Base-by-base conservation (phyloP, 1,284 basidiomycete species). In the Ustilago shanxiensis region DNA sequence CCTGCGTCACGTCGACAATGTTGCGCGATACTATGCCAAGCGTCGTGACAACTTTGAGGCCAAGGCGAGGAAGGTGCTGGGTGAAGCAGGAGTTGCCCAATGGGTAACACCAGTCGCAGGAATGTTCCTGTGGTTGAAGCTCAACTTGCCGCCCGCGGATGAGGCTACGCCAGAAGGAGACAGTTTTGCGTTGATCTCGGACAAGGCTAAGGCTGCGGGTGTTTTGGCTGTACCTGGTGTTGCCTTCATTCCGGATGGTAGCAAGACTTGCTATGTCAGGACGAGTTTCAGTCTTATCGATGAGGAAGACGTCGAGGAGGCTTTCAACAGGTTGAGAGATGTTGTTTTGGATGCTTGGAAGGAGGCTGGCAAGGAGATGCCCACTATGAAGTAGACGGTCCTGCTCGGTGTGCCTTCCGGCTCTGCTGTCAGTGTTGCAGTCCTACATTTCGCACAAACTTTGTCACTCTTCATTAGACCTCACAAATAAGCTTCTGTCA, bases 41-140 rank as follows among this genome's bases (percentile, higher is more conserved):
- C 92, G 94, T 82, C 89, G 94, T 24, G 91, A 94, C 83, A 88
- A 91, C 10, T 97, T 98, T 85, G 93, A 95, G 84, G 86, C 86
- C 1, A 91, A 92, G 35, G 92, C 95, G 86, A 88, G 89, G 64
- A 90, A 89, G 83, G 89, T 95, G 82, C 89, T 98, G 31, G 88
- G 91, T 1, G 55, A 67, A 18, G 52, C 65, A 1, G 77, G 75
- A 1, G 69, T 85, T 0, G 84, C 84, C 4, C 61, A 76, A 26
- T 98, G 95, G 95, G 90, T 88, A 45, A 88, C 89, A 0, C 95
- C 95, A 0, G 91, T 93, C 58, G 93, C 95, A 2, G 95, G 95
- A 72, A 87, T 87, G 87, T 87, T 87, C 68, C 74, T 87, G 31
- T 85, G 82, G 84, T 54, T 85, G 47, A 81, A 81, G 62, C 70